Conservation (phyloP, 192 early-diverging fungal species). For the Mortierella claussenii region DNA sequence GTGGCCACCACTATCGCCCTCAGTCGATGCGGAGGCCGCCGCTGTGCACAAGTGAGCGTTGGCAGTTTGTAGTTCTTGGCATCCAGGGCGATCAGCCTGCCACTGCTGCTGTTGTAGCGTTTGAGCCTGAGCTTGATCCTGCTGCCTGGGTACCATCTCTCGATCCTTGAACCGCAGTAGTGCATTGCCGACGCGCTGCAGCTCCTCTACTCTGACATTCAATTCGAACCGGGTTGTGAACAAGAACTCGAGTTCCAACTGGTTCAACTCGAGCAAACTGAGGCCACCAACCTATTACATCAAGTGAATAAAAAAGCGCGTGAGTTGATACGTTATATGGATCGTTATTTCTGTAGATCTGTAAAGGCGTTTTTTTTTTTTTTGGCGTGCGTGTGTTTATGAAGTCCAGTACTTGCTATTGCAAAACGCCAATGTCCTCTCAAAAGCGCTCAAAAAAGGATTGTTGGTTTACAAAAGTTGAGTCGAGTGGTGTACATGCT, state of each 20-base stretch:
- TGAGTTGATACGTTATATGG: too few relatives aligned
- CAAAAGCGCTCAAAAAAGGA: too few relatives aligned
- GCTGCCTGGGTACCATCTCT: background rate
- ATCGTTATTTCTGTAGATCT: too few relatives aligned
- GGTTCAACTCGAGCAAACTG: conserved; percentile 75
- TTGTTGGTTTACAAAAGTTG: too few relatives aligned
- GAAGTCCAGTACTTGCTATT: too few relatives aligned
- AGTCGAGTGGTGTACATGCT: too few relatives aligned
- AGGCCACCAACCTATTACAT: conserved; percentile 73
- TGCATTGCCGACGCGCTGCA: conserved; percentile 57
- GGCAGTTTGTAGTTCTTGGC: background rate
- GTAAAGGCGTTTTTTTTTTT: too few relatives aligned
- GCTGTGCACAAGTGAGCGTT: background rate
- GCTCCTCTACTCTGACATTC: conserved; percentile 67
- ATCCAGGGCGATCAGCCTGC: background rate
- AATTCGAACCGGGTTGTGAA: conserved; percentile 77
- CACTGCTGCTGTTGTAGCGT: conserved; percentile 6
- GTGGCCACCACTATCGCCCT: background rate
- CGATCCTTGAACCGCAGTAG: conserved; percentile 20
- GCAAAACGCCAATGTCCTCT: too few relatives aligned
- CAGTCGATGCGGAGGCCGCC: background rate
- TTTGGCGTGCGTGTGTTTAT: too few relatives aligned
- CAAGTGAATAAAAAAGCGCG: background rate
- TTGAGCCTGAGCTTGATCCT: background rate
- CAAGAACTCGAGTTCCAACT: conserved; percentile 79